Evolutionary conservation across 1,284 basidiomycete species (phyloP).

Genomic region (Ceratobasidium sp.): DNA sequence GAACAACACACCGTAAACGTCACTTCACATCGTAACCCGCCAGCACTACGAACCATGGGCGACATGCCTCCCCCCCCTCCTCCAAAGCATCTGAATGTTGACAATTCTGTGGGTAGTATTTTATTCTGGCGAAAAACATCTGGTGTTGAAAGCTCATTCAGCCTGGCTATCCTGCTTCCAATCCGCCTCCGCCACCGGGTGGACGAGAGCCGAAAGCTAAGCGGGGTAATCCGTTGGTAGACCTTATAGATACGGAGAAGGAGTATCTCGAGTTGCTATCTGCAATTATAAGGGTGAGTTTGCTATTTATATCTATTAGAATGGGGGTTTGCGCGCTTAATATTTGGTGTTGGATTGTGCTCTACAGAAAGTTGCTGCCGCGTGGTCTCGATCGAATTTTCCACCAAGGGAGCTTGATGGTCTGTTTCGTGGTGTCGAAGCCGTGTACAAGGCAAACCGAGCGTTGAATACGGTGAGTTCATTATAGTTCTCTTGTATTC

Average conservation of each 20-base stretch:
- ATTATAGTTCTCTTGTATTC: not conserved
- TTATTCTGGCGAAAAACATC: not conserved
- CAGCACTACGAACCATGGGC: slow-evolving; percentile 13
- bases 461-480: slow-evolving; percentile 74
- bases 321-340: slow-evolving; percentile 48
- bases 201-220: slow-evolving; percentile 28
- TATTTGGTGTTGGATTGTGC: slow-evolving; percentile 24
- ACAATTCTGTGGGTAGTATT: slow-evolving; percentile 2
- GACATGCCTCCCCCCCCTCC: slow-evolving; percentile 55
- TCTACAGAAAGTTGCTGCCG: slow-evolving; percentile 89
- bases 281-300: slow-evolving; percentile 86
- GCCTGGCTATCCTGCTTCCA: slow-evolving; percentile 18
- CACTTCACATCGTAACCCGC: not conserved
- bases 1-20: slow-evolving; percentile 9
- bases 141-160: slow-evolving; percentile 1
- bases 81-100: slow-evolving; percentile 45
- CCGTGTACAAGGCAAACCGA: slow-evolving; percentile 91
- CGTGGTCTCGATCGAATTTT: slow-evolving; percentile 95
- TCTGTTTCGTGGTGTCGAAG: slow-evolving; percentile 95
- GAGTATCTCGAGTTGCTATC: slow-evolving; percentile 92
- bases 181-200: slow-evolving; percentile 33
- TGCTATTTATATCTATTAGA: slow-evolving; percentile 37
- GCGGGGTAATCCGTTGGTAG: slow-evolving; percentile 78
- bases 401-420: slow-evolving; percentile 91
- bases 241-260: slow-evolving; percentile 95